phyloP scores from a whole-genome alignment of 2,329 filamentous ascomycete genomes.

The Venturia aucupariae region DNA sequence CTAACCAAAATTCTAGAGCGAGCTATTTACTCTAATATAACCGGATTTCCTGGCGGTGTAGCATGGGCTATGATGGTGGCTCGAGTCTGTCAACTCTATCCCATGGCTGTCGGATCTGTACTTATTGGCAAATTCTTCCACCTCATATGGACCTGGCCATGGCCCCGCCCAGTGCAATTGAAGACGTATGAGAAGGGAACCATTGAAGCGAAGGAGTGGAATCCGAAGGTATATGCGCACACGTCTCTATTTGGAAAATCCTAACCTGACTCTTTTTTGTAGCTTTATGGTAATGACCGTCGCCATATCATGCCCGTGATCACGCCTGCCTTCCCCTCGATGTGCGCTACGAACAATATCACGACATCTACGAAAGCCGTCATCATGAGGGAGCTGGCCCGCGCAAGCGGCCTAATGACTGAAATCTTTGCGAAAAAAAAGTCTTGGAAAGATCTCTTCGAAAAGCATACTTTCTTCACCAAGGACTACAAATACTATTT shows the following conservation, averaged over 20 bases:
- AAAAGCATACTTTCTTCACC: constrained; percentile 89
- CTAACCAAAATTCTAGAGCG: constrained; percentile 41
- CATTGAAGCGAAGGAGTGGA: constrained; percentile 82
- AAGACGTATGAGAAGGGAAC: constrained; percentile 75
- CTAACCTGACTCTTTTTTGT: constrained; percentile 19
- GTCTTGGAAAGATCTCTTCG: constrained; percentile 81
- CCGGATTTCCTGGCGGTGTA: constrained; percentile 92
- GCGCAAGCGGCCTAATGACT: constrained; percentile 67
- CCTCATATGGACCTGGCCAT: constrained; percentile 83
- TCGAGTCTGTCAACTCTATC: constrained; percentile 90
- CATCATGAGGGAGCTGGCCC: constrained; percentile 72
- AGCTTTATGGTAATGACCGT: constrained; percentile 70
- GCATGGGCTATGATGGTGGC: constrained; percentile 98
- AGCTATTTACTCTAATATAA: constrained; percentile 90
- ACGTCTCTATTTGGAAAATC: neutral
- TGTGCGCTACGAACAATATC: constrained; percentile 96
- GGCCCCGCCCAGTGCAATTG: constrained; percentile 86
- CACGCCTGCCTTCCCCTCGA: constrained; percentile 92
- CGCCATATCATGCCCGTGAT: constrained; percentile 97
- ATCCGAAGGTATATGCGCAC: constrained; percentile 59
- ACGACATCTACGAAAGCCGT: constrained; percentile 76
- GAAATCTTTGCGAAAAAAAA: constrained; percentile 68
- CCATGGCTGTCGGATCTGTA: constrained; percentile 78
- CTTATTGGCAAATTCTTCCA: constrained; percentile 92
- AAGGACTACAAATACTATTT: constrained; percentile 92